Conservation (phyloP, 139 green algal genomes). For the Closterium sp. region DNA sequence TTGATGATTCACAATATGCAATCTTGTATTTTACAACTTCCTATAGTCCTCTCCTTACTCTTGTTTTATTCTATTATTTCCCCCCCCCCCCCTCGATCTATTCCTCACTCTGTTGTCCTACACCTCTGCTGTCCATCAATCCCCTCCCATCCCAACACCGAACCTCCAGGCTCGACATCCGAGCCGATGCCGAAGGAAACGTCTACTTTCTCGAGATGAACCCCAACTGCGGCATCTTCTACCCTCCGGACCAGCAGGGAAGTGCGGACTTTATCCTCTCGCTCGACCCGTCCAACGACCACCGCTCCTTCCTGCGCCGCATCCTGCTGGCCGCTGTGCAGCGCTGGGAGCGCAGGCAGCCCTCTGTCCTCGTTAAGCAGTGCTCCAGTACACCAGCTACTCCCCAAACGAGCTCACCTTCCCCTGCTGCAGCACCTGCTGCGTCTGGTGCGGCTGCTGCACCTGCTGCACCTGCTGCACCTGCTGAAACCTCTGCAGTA, state of each 20-base stretch:
- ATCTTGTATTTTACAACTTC: no score
- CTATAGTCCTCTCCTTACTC: no score
- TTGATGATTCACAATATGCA: no score
- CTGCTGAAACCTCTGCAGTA: no score
- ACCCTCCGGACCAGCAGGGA: conserved; percentile 18
- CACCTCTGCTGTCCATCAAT: neutral
- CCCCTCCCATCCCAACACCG: neutral
- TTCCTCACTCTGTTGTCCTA: neutral
- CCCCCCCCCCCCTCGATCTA: no score
- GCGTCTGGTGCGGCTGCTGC: neutral
- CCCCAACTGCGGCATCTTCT: conserved; percentile 43
- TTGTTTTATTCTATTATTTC: no score
- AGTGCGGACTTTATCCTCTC: conserved; percentile 35
- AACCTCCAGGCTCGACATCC: neutral
- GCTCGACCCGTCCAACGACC: conserved; percentile 21
- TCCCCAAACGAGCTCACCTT: neutral
- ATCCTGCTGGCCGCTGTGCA: conserved; percentile 5
- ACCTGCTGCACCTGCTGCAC: neutral
- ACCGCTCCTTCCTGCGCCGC: neutral
- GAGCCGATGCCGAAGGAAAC: conserved; percentile 3
- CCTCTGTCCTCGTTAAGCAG: neutral
- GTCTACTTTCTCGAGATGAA: conserved; percentile 42
- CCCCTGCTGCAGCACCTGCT: neutral
- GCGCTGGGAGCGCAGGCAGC: neutral
- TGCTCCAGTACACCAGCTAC: neutral